phyloP scores from a whole-genome alignment of 2,329 filamentous ascomycete species.

The Cercospora sp. region DNA sequence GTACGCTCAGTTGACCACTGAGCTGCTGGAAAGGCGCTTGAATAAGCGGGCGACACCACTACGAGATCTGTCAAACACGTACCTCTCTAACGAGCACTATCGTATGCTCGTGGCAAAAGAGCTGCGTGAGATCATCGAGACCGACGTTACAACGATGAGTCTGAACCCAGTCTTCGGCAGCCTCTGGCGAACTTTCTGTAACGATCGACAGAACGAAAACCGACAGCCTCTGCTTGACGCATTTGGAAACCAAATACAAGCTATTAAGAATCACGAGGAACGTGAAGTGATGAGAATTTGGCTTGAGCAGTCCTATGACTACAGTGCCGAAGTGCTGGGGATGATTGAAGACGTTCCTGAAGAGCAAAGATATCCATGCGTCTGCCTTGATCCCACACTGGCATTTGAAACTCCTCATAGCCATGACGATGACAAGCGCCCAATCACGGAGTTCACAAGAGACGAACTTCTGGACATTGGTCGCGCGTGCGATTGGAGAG shows the following conservation, averaged over 20 bases:
- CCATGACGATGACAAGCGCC: slow-evolving; percentile 10
- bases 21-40: background rate
- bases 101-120: slow-evolving; percentile 12
- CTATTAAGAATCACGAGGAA: slow-evolving; percentile 4
- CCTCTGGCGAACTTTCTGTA: slow-evolving; percentile 22
- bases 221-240: slow-evolving; percentile 18
- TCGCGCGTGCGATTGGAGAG: slow-evolving; percentile 18
- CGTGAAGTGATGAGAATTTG: slow-evolving; percentile 19
- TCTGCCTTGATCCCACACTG: slow-evolving; percentile 21
- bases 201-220: slow-evolving; percentile 13
- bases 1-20: background rate
- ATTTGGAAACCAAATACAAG: slow-evolving; percentile 18
- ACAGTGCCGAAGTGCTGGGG: slow-evolving; percentile 20
- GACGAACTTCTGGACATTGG: slow-evolving; percentile 23
- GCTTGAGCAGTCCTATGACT: slow-evolving; percentile 24
- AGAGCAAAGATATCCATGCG: slow-evolving; percentile 14
- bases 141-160: slow-evolving; percentile 18
- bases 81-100: slow-evolving; percentile 10
- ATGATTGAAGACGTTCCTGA: slow-evolving; percentile 17
- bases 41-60: slow-evolving; percentile 3
- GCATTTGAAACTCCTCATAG: background rate
- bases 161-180: slow-evolving; percentile 24
- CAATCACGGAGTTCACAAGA: slow-evolving; percentile 19
- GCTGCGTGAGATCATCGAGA: slow-evolving; percentile 18
- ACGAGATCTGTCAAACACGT: slow-evolving; percentile 13